These are phyloP conservation scores for Tricholoma saponaceum DNA, from an alignment of 768 basidiomycete genomes.

Conservation along the genomic window DNA sequence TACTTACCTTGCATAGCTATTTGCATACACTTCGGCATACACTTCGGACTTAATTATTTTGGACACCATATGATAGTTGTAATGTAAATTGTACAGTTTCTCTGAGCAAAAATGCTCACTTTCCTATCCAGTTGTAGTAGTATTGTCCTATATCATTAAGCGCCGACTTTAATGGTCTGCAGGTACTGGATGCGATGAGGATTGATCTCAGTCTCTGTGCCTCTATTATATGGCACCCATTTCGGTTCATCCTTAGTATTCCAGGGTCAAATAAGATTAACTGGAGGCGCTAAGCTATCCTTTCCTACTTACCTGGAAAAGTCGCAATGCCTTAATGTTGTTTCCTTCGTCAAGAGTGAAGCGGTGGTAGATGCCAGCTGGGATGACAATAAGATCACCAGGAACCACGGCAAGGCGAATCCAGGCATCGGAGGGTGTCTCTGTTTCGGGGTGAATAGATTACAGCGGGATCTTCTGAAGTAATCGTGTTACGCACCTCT, in stretches of 20 bases:
- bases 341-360: slow-evolving; percentile 84
- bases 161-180: slow-evolving; percentile 31
- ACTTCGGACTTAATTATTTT: not conserved
- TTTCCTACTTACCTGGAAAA: slow-evolving; percentile 66
- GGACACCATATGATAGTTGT: not conserved
- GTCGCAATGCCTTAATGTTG: slow-evolving; percentile 68
- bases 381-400: slow-evolving; percentile 84
- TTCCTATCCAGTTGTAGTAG: not conserved
- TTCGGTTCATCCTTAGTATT: slow-evolving; percentile 88
- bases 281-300: not conserved
- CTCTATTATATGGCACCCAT: slow-evolving; percentile 78
- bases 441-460: slow-evolving; percentile 27
- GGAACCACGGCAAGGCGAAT: slow-evolving; percentile 71
- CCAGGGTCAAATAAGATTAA: not conserved
- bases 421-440: slow-evolving; percentile 69
- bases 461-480: not conserved
- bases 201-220: slow-evolving; percentile 58
- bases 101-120: not conserved
- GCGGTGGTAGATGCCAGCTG: slow-evolving; percentile 91
- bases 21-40: no score
- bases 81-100: not conserved
- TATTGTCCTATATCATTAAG: not conserved
- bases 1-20: not conserved
- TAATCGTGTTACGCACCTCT: slow-evolving; percentile 48
- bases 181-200: slow-evolving; percentile 60